A percentile compares a stretch with the other conserved stretches of the same genome.
Evolutionary conservation across 176 grass and related monocot species (phyloP).

Genomic region (Elaeis guineensis): DNA sequence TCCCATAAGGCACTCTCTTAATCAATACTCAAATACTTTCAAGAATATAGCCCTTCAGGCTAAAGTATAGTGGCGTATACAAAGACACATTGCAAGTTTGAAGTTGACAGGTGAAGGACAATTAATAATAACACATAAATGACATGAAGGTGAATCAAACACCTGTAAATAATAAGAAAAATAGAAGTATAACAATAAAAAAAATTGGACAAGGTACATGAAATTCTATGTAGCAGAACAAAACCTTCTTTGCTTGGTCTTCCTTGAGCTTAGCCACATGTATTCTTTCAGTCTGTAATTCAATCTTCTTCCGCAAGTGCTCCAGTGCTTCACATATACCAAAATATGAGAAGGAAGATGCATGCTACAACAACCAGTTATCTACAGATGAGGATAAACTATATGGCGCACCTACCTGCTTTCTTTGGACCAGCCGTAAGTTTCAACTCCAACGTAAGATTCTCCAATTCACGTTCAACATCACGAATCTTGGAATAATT

Average conservation of each 20-base stretch:
- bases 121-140: no score
- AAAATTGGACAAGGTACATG: not conserved
- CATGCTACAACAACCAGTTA: constrained; percentile 9
- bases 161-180: no score
- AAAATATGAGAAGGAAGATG: constrained; percentile 8
- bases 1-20: no score
- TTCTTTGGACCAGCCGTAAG: constrained; percentile 92
- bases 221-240: constrained; percentile 1
- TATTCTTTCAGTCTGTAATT: constrained; percentile 79
- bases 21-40: no score
- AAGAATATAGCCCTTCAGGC: no score
- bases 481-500: constrained; percentile 96
- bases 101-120: no score
- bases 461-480: constrained; percentile 87
- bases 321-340: constrained; percentile 53
- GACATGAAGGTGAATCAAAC: no score
- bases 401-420: constrained; percentile 48
- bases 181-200: no score
- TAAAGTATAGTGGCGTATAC: no score
- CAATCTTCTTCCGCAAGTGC: constrained; percentile 84
- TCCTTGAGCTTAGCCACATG: constrained; percentile 74
- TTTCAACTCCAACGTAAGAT: constrained; percentile 80
- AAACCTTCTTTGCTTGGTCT: constrained; percentile 79
- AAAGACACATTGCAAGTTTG: no score
- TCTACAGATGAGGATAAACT: constrained; percentile 13